These are phyloP conservation scores for Saxophila tyrrhenica DNA, from an alignment of 495 filamentous ascomycete genomes.

Conservation along the genomic window DNA sequence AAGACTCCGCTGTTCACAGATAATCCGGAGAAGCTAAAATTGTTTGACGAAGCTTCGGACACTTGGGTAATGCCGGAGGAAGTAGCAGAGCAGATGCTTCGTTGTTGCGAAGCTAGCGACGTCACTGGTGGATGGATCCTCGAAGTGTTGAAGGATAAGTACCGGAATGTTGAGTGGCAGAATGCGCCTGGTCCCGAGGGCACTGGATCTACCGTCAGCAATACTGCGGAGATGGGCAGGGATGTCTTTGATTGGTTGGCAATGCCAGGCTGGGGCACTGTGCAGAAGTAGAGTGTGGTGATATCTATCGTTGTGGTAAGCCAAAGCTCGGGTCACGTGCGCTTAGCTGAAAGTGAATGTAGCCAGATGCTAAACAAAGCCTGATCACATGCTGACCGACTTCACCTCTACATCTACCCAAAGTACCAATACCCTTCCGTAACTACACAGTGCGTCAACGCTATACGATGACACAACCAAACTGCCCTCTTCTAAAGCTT, in stretches of 20 bases:
- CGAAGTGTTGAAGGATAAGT: conserved; percentile 46
- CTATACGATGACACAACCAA: no score
- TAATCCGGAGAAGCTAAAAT: conserved; percentile 51
- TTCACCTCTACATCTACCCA: no score
- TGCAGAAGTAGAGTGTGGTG: not conserved
- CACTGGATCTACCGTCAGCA: conserved; percentile 38
- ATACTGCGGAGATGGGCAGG: conserved; percentile 29
- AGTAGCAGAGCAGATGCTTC: conserved; percentile 54
- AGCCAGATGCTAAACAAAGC: no score
- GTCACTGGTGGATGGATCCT: conserved; percentile 37
- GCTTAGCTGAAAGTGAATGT: no score
- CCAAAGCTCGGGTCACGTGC: no score
- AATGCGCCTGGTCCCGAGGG: conserved; percentile 48
- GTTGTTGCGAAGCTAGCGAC: conserved; percentile 40
- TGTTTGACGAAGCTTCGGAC: conserved; percentile 40
- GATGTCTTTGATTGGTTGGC: conserved; percentile 39
- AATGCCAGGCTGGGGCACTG: conserved; percentile 33
- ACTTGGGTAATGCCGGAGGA: conserved; percentile 54
- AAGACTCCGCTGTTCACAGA: conserved; percentile 60
- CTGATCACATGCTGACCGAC: no score
- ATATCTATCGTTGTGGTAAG: no score
- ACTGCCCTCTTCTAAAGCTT: not conserved
- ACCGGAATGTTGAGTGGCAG: conserved; percentile 40
- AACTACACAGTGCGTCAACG: no score
- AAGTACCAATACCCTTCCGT: no score